A percentile compares a stretch with the other conserved stretches of the same genome.
phyloP scores from a whole-genome alignment of 768 basidiomycete species.

The Psilocybe sp. region DNA sequence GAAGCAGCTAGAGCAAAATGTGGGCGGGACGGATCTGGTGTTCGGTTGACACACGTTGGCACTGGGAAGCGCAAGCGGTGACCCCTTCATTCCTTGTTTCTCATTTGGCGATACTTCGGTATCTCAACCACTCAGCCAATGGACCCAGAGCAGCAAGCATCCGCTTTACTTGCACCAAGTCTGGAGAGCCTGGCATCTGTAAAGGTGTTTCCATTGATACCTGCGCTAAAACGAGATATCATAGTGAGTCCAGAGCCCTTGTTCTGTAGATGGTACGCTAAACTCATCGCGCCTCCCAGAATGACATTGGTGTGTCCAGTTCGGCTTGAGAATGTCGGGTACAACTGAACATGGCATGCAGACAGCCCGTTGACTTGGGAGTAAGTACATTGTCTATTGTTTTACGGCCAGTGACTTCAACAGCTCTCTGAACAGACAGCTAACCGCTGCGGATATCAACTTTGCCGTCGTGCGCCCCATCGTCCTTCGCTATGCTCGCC shows the following conservation, averaged over 20 bases:
- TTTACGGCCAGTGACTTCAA: conserved; percentile 5
- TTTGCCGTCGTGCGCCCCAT: conserved; percentile 77
- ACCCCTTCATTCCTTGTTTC: conserved; percentile 7
- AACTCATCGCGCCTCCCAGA: conserved; percentile 22
- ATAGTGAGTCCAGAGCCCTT: conserved; percentile 42
- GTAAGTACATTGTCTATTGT: conserved; percentile 40
- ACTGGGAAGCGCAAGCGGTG: too few species aligned
- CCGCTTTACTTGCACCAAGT: conserved; percentile 48
- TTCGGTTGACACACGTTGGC: too few species aligned
- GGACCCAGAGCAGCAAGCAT: conserved; percentile 43
- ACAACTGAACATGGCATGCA: conserved; percentile 24
- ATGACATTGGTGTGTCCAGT: conserved; percentile 38
- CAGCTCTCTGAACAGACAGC: conserved; percentile 46
- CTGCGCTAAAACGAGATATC: conserved; percentile 66
- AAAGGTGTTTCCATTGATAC: conserved; percentile 81
- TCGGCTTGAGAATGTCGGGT: conserved; percentile 1
- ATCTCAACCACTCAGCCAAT: conserved; percentile 18
- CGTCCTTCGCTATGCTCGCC: conserved; percentile 73
- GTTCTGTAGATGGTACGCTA: background rate
- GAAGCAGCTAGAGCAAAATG: too few species aligned
- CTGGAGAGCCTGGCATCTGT: conserved; percentile 57
- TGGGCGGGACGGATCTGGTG: too few species aligned
- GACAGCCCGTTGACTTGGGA: conserved; percentile 80
- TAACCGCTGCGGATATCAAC: conserved; percentile 81
- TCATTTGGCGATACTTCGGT: conserved; percentile 8